Base-by-base conservation (phyloP, 2,329 filamentous ascomycete genomes). In the Aureobasidium zeae region DNA sequence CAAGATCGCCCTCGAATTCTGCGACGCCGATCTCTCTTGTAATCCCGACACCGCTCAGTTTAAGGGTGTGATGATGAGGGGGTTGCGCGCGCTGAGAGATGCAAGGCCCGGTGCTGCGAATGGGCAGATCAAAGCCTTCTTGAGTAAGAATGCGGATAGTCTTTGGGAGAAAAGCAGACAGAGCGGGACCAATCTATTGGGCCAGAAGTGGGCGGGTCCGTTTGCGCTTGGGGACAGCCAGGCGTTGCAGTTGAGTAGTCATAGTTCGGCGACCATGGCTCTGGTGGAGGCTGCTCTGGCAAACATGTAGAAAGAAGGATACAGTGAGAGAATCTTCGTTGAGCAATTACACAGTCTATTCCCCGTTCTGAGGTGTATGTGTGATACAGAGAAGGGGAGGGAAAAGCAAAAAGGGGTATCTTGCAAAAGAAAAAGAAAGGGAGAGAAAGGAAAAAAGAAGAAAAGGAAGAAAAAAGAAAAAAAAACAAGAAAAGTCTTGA, bases 51-150 rank as follows among this genome's bases (percentile, higher is more conserved):
- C 30, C 4, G 51, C 72, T 26, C 77, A 83, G 54, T 86, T 86
- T 70, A 86, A 86, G 60, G 82, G 82, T 3, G 67, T 85, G 25
- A 83, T 85, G 50, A 68, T 75, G 12, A 71, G 79, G 15, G 83
- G 83, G 54, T 62, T 86, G 15, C 67, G 70, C 24, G 71, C 73
- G 44, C 60, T 86, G 24, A 66, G 81, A 16, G 54, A 62, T 1
- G 71, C 61, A 2, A 69, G 68, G 1, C 72, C 73, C 0, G 63
- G 72, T 26, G 57, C 65, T 3, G 57, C 57, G 8, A 80, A 77
- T 54, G 63, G 59, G 6, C 56, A 61, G 2, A 48, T 48, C 10
- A 28, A 48, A 12, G 45, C 42, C 2, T 78, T 79, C 44, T 73
- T 86, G 45, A 58, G 69, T 35, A 63, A 59, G 20, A 85, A 83